A percentile compares a stretch with the other conserved stretches of the same genome.
Conservation (phyloP, 1,139 yeast genomes). For the Pichia sp. region DNA sequence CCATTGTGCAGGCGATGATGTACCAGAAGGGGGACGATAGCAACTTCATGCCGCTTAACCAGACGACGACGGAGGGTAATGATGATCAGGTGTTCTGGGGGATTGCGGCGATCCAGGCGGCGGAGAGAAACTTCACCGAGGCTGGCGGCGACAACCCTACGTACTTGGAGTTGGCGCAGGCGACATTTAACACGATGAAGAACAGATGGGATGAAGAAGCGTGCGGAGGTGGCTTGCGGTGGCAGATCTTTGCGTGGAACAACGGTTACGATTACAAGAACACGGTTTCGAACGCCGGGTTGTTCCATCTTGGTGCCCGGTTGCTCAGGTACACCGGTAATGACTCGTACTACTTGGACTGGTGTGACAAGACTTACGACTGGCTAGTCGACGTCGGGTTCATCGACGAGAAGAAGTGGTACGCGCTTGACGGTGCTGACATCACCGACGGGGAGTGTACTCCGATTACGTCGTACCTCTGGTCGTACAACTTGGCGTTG, state of each 20-base stretch:
- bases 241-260: slow-evolving; percentile 97
- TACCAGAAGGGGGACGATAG: slow-evolving; percentile 74
- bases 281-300: slow-evolving; percentile 83
- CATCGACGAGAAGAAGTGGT: slow-evolving; percentile 42
- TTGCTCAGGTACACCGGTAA: slow-evolving; percentile 79
- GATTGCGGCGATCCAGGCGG: slow-evolving; percentile 82
- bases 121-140: slow-evolving; percentile 81
- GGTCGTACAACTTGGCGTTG: slow-evolving; percentile 89
- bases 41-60: slow-evolving; percentile 84
- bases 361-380: slow-evolving; percentile 77
- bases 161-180: slow-evolving; percentile 77
- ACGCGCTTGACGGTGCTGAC: slow-evolving; percentile 75
- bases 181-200: slow-evolving; percentile 86
- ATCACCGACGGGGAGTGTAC: slow-evolving; percentile 62
- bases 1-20: slow-evolving; percentile 57
- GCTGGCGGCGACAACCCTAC: slow-evolving; percentile 54
- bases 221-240: slow-evolving; percentile 88
- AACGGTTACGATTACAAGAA: slow-evolving; percentile 91
- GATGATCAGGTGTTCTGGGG: slow-evolving; percentile 99
- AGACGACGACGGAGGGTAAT: slow-evolving; percentile 93
- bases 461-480: slow-evolving; percentile 53
- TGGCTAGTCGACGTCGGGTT: slow-evolving; percentile 71
- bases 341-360: slow-evolving; percentile 59
- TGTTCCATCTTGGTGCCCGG: slow-evolving; percentile 84
- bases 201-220: slow-evolving; percentile 72